Base-by-base conservation (phyloP, 2,329 filamentous ascomycete genomes). In the Aplosporella prunicola region DNA sequence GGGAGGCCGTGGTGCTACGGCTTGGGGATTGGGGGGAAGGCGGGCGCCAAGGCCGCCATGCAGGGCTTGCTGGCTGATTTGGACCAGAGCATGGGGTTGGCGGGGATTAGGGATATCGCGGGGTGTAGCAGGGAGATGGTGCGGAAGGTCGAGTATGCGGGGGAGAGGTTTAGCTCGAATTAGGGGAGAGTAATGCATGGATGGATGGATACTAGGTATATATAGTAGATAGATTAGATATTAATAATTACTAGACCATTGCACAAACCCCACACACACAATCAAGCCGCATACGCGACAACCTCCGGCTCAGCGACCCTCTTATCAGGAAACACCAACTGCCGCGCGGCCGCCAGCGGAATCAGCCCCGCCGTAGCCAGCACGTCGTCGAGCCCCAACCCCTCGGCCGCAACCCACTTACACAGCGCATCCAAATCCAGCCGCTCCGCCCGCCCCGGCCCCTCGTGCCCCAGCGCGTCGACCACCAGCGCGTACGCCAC, bases 1-100 rank as follows among this genome's bases (percentile, higher is more conserved):
- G 73, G 72, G 3, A 55, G 75, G 38, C 74, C 74, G 4, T 71
- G 67, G 15, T 65, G 78, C 10, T 79, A 77, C 49, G 73, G 74
- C 0, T 53, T 79, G 10, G 68, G 65, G 2, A 63, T 76, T 15
- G 67, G 63, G 5, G 75, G 74, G 5, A 64, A 68, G 47, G 59
- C 66, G 26, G 75, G 76, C 8, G 75, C 71, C 2, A 66, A 65
- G 43, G 47, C 53, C 36, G 52, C 54, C 18, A 31, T 53, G 25
- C 36, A 39, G 34, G 32, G 36, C 2, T 22, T 45, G 8, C 28
- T 43, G 10, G 43, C 35, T 7, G 40, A 45, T 25, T 25, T 55
- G 16, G 50, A 55, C 33, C 35, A 51, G 37, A 54, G 47, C 6
- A 24, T 52, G 38, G 51, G 52, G 34, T 26, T 53, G 27, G 42